phyloP scores from a whole-genome alignment of 192 early-diverging fungal genomes.

The Umbelopsis sp. region DNA sequence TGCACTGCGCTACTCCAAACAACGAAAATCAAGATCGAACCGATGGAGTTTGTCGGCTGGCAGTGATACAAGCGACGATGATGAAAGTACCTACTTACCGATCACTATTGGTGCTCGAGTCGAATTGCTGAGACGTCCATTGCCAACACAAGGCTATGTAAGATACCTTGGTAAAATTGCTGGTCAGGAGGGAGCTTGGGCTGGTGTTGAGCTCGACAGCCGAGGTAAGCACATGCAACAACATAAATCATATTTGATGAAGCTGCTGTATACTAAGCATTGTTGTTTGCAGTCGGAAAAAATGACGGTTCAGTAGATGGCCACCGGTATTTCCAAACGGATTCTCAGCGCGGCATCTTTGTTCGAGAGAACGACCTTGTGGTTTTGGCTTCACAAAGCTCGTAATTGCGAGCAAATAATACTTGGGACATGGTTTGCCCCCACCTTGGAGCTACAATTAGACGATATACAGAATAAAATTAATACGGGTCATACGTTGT shows the following conservation, averaged over 20 bases:
- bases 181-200: slow-evolving; percentile 34
- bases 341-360: slow-evolving; percentile 39
- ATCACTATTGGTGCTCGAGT: slow-evolving; percentile 26
- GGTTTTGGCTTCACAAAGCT: background rate
- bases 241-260: too few relatives aligned
- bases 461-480: too few relatives aligned
- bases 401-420: background rate
- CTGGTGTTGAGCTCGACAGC: slow-evolving; percentile 39
- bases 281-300: slow-evolving; percentile 31
- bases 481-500: too few relatives aligned
- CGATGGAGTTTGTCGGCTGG: slow-evolving; percentile 28
- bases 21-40: slow-evolving; percentile 3
- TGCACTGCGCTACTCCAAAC: slow-evolving; percentile 8
- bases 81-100: slow-evolving; percentile 7
- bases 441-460: too few relatives aligned
- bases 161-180: slow-evolving; percentile 33
- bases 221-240: slow-evolving; percentile 24
- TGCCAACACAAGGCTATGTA: slow-evolving; percentile 35
- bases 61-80: slow-evolving; percentile 34
- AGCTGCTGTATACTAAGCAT: background rate
- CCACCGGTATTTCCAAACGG: slow-evolving; percentile 35
- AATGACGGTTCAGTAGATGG: slow-evolving; percentile 35
- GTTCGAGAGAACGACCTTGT: slow-evolving; percentile 25
- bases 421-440: too few relatives aligned
- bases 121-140: slow-evolving; percentile 34